phyloP scores from a whole-genome alignment of 495 filamentous ascomycete genomes.

The Ramalina intermedia region DNA sequence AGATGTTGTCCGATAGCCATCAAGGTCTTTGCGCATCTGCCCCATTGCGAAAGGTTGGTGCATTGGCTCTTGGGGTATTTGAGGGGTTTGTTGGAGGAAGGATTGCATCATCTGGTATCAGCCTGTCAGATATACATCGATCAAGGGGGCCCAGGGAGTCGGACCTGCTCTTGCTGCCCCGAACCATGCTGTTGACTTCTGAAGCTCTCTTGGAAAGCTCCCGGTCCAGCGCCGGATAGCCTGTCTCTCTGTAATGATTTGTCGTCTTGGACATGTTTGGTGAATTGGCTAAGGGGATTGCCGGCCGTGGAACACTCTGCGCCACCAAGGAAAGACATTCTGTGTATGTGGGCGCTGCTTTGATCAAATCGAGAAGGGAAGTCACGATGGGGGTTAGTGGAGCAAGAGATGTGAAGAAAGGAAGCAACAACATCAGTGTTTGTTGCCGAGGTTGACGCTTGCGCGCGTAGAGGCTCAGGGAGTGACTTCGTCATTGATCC shows the following conservation, averaged over 20 bases:
- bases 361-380: too few relatives aligned
- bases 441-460: too few relatives aligned
- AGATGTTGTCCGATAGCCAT: conserved; percentile 42
- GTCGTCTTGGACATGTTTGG: conserved; percentile 88
- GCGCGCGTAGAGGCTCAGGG: too few relatives aligned
- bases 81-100: conserved; percentile 63
- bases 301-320: conserved; percentile 93
- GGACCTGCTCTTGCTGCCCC: conserved; percentile 44
- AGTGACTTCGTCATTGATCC: too few relatives aligned
- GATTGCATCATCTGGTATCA: conserved; percentile 70
- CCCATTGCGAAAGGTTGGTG: conserved; percentile 53
- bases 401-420: too few relatives aligned
- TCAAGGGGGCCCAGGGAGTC: conserved; percentile 1
- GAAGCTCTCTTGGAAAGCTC: conserved; percentile 47
- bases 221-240: conserved; percentile 55
- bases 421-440: too few relatives aligned
- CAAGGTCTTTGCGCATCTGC: conserved; percentile 50
- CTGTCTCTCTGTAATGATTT: conserved; percentile 86
- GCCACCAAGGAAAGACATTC: conserved; percentile 88
- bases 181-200: conserved; percentile 44
- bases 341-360: neutral
- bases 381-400: too few relatives aligned
- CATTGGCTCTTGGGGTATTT: conserved; percentile 34
- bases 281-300: conserved; percentile 92
- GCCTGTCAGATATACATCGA: neutral